phyloP scores from a whole-genome alignment of 2,329 filamentous ascomycete species.

The Hypoxylon sp. region DNA sequence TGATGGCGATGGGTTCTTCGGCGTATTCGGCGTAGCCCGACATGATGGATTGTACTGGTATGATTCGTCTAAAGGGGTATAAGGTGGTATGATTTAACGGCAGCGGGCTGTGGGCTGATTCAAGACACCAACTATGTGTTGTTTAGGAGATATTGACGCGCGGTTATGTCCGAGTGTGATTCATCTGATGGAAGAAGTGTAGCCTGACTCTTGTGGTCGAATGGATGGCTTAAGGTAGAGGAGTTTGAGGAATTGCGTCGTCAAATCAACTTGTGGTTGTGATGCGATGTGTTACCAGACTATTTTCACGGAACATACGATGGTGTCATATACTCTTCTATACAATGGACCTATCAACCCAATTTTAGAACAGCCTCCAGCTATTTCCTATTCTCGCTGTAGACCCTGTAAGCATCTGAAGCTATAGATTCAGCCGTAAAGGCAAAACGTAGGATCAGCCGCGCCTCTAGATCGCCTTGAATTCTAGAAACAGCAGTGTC shows the following conservation, averaged over 20 bases:
- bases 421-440: slow-evolving; percentile 14
- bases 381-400: slow-evolving; percentile 22
- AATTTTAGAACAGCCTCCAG: slow-evolving; percentile 10
- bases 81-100: slow-evolving; percentile 9
- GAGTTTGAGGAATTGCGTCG: slow-evolving; percentile 13
- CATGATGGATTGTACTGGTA: slow-evolving; percentile 25
- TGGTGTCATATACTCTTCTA: slow-evolving; percentile 26
- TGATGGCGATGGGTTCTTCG: slow-evolving; percentile 60
- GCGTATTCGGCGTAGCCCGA: slow-evolving; percentile 27
- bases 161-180: slow-evolving; percentile 21
- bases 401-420: slow-evolving; percentile 3
- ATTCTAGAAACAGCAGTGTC: slow-evolving; percentile 24
- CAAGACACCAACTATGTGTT: slow-evolving; percentile 21
- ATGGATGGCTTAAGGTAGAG: slow-evolving; percentile 23
- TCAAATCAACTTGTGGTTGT: slow-evolving; percentile 21
- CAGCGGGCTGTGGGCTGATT: slow-evolving; percentile 21
- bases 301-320: slow-evolving; percentile 25
- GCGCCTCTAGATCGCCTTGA: slow-evolving; percentile 12
- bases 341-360: slow-evolving; percentile 5
- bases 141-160: slow-evolving; percentile 17
- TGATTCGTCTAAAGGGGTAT: slow-evolving; percentile 7
- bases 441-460: slow-evolving; percentile 19
- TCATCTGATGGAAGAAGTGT: slow-evolving; percentile 20
- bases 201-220: slow-evolving; percentile 13
- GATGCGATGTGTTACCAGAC: slow-evolving; percentile 12